Base-by-base conservation (phyloP, 2,329 filamentous ascomycete genomes). In the Aspergillus caelatus region DNA sequence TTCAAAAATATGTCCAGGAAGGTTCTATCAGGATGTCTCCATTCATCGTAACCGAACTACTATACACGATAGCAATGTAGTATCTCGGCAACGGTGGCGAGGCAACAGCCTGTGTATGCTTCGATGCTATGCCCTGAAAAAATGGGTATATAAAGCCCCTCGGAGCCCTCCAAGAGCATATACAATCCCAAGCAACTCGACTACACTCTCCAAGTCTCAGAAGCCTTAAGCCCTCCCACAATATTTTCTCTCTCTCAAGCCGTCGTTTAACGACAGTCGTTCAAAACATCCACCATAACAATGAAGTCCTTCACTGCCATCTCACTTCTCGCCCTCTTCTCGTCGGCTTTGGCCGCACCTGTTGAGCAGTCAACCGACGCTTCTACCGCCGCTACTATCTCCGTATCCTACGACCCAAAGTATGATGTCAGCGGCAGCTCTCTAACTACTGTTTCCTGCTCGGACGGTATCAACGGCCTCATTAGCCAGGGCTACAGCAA, bases 401-500 rank as follows among this genome's bases (percentile, higher is more conserved):
- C 72, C 76, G 90, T 93, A 72, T 89, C 89, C 67, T 94, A 89
- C 78, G 91, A 94, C 79, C 79, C 80, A 23, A 87, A 84, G 73
- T 95, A 92, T 80, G 91, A 94, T 73, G 80, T 89, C 66, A 75
- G 75, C 53, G 68, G 68, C 64, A 84, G 87, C 62, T 81, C 85
- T 52, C 75, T 94, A 60, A 82, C 78, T 39, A 75, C 72, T 6
- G 83, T 93, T 52, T 34, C 74, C 55, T 80, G 79, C 69, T 79
- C 77, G 12, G 68, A 79, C 60, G 78, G 78, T 8, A 26, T 41
- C 36, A 72, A 78, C 61, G 78, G 78, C 26, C 72, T 80, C 21
- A 55, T 72, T 12, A 60, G 23, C 10, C 70, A 73, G 56, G 76
- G 74, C 55, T 79, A 72, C 65, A 67, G 54, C 2, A 83, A 79